Evolutionary conservation across 495 filamentous ascomycete species (phyloP), one percentile per base, ranked within the genome.

Genomic region (Terfezia boudieri): DNA sequence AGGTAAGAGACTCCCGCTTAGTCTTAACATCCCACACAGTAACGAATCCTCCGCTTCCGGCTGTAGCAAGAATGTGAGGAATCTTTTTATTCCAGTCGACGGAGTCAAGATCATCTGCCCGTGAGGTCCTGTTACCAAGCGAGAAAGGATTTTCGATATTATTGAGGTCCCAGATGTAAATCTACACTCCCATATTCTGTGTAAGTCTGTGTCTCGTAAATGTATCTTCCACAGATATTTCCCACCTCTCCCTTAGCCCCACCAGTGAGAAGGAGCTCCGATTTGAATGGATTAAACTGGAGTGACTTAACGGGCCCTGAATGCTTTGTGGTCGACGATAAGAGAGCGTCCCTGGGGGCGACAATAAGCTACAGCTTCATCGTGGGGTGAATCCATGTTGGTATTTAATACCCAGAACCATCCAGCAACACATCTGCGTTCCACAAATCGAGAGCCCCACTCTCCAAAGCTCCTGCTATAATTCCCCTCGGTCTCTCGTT

Each of bases 61-160:
- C 90, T 11, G 90, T 94, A 32, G 86, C 92, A 57, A 96, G 68
- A 62, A 99, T 99, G 67, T 99, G 88, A 20, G 88, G 74, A 41
- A 95, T 88, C 71, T 94, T 96, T 62, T 87, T 87, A 70, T 99
- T 99, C 90, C 90, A 99, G 59, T 94, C 89, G 61, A 96, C 71
- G 56, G 85, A 87, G 58, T 95, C 87, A 58, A 95, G 82, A 61
- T 96, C 92, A 64, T 96, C 89, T 8, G 86, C 81, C 59, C 83
- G 80, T 59, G 87, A 86, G 12, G 85, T 84, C 49, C 84, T 76
- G 55, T 81, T 89, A 50, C 92, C 90, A 43, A 96, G 74, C 56
- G 86, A 79, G 70, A 87, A 90, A 11, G 92, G 83, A 63, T 82
- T 93, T 51, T 75, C 75, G 57, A 84, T 75, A 66, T 96, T 86